phyloP scores from a whole-genome alignment of 2,329 filamentous ascomycete genomes.

The Curvularia hawaiiensis region DNA sequence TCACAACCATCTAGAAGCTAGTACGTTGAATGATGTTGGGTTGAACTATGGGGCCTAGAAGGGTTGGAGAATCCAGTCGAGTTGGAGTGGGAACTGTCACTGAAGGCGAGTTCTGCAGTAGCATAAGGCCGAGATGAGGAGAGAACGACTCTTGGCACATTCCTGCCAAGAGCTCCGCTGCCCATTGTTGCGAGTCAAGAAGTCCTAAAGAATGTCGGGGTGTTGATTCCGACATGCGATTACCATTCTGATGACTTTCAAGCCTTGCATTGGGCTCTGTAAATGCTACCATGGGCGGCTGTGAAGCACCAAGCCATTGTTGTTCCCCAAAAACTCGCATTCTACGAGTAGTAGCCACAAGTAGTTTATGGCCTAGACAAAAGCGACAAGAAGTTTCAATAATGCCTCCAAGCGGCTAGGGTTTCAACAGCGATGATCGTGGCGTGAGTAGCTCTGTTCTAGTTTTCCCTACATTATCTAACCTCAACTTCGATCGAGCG shows the following conservation, averaged over 20 bases:
- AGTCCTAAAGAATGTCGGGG: not conserved
- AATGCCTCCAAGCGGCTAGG: not conserved
- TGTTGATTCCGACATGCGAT: not conserved
- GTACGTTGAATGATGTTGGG: not conserved
- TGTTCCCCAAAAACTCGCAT: not conserved
- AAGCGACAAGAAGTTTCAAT: not conserved
- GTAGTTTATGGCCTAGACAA: not conserved
- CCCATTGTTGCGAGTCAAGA: not conserved
- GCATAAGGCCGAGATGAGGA: not conserved
- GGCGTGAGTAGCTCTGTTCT: not conserved
- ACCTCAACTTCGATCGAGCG: not conserved
- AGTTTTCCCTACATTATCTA: not conserved
- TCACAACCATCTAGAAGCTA: not conserved
- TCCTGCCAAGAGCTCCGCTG: not conserved
- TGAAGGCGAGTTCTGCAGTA: not conserved
- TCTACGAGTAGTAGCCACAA: not conserved
- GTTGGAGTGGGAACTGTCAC: not conserved
- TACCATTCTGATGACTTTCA: not conserved
- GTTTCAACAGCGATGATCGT: slow-evolving; percentile 1
- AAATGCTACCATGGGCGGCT: not conserved
- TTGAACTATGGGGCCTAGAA: too few species aligned
- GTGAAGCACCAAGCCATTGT: not conserved
- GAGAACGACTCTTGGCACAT: not conserved
- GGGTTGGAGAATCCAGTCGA: not conserved
- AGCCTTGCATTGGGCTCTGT: not conserved